A percentile compares a stretch with the other conserved stretches of the same genome.
phyloP scores from a whole-genome alignment of 495 filamentous ascomycete species.

The Neurospora sp. region DNA sequence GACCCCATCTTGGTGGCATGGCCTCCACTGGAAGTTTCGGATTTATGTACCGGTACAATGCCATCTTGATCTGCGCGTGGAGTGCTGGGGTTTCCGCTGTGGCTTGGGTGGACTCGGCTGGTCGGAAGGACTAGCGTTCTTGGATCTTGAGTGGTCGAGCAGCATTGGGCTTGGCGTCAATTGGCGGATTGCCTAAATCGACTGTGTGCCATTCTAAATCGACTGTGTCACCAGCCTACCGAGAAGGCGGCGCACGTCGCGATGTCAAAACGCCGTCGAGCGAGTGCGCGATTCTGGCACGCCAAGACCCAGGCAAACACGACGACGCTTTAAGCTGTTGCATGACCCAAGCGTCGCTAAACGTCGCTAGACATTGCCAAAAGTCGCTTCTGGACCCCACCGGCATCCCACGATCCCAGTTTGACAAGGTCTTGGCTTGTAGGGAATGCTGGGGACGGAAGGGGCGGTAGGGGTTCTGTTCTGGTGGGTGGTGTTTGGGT shows the following conservation, averaged over 20 bases:
- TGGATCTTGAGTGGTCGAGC: not conserved
- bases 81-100: slow-evolving; percentile 19
- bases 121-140: slow-evolving; percentile 7
- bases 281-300: not conserved
- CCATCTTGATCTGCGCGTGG: slow-evolving; percentile 4
- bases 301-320: not conserved
- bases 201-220: no score
- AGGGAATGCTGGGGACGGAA: not conserved
- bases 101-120: slow-evolving; percentile 7
- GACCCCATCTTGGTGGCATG: not conserved
- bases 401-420: not conserved
- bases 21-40: not conserved
- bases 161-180: not conserved
- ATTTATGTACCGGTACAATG: slow-evolving; percentile 15
- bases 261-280: not conserved
- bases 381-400: slow-evolving; percentile 10
- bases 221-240: no score
- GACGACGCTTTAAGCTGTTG: slow-evolving; percentile 10
- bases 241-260: not conserved
- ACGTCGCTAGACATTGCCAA: slow-evolving; percentile 7
- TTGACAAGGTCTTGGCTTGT: not conserved
- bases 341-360: slow-evolving; percentile 4
- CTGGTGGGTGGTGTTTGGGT: slow-evolving; percentile 16
- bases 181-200: not conserved
- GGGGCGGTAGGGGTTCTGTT: slow-evolving; percentile 1